These are phyloP conservation scores for Beta lomatogona DNA, from an alignment of 179 eudicot genomes.

Conservation along the genomic window DNA sequence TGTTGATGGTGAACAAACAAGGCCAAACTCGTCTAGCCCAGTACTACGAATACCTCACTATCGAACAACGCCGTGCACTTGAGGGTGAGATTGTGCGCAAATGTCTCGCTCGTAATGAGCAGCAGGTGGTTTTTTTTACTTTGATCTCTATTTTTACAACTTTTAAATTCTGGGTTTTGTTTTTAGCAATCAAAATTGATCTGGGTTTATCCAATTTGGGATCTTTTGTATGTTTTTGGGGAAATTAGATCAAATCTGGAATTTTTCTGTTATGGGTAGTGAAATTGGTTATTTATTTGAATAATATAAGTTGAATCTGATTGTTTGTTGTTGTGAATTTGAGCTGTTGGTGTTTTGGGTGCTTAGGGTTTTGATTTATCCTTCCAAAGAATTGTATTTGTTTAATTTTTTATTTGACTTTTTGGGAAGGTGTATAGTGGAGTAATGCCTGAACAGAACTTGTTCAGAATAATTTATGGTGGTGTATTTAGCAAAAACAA, in stretches of 20 bases:
- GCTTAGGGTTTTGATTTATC: neutral
- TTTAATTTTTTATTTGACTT: neutral
- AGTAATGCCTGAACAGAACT: too few species aligned
- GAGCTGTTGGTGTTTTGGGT: neutral
- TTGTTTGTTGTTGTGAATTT: constrained; percentile 9
- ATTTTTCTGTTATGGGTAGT: neutral
- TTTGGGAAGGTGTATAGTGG: neutral
- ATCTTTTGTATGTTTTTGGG: neutral
- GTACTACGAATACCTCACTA: constrained; percentile 86
- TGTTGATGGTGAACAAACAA: constrained; percentile 98
- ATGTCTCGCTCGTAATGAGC: constrained; percentile 95
- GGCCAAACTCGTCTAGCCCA: constrained; percentile 96
- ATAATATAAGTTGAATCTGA: neutral
- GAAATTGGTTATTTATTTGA: constrained; percentile 3
- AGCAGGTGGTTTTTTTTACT: constrained; percentile 55
- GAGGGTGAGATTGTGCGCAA: constrained; percentile 98
- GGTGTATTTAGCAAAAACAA: too few species aligned
- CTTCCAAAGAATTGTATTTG: neutral
- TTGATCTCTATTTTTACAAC: neutral
- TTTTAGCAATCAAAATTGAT: neutral
- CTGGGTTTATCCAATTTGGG: neutral
- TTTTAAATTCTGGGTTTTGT: neutral
- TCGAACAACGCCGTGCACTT: constrained; percentile 94
- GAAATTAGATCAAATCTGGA: neutral
- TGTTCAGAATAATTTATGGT: too few species aligned